Evolutionary conservation across 1,284 basidiomycete genomes (phyloP), one percentile per base, ranked within the genome.

Genomic region (Boletellus deceptivus): DNA sequence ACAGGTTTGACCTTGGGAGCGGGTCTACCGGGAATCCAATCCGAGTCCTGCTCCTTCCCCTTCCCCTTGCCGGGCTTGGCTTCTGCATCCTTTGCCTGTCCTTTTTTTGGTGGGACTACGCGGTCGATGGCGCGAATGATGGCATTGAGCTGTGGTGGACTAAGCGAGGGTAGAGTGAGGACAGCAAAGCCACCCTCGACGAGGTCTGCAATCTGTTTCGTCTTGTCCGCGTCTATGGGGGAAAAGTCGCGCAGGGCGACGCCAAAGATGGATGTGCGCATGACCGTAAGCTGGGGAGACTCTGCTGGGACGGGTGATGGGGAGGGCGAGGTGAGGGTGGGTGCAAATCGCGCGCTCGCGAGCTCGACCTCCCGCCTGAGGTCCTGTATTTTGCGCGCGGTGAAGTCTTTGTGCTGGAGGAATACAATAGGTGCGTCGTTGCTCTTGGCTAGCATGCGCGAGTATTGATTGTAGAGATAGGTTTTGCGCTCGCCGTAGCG

Each of bases 401-500:
- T 76, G 66, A 91, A 87, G 53, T 87, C 82, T 53, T 79, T 75
- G 70, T 89, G 84, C 50, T 82, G 77, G 46, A 91, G 76, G 67
- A 91, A 76, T 58, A 91, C 70, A 63, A 91, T 70, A 33, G 88
- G 86, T 6, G 79, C 74, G 27, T 72, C 61, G 25, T 69, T 60
- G 68, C 76, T 79, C 46, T 73, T 69, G 50, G 79, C 67, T 58
- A 91, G 76, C 54, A 89, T 78, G 55, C 73, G 75, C 49, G 77
- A 75, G 75, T 90, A 91, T 69, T 84, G 83, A 74, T 82, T 77
- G 70, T 83, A 87, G 67, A 89, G 84, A 69, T 80, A 82, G 1
- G 83, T 76, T 68, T 91, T 91, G 65, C 85, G 84, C 65, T 82
- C 80, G 50, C 74, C 76, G 64, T 86, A 91, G 54, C 77, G 72